Percentiles rank a stretch among this genome's conserved stretches.
phyloP scores from a whole-genome alignment of 352 stramenopile genomes.

The Pythium grandisporangium region DNA sequence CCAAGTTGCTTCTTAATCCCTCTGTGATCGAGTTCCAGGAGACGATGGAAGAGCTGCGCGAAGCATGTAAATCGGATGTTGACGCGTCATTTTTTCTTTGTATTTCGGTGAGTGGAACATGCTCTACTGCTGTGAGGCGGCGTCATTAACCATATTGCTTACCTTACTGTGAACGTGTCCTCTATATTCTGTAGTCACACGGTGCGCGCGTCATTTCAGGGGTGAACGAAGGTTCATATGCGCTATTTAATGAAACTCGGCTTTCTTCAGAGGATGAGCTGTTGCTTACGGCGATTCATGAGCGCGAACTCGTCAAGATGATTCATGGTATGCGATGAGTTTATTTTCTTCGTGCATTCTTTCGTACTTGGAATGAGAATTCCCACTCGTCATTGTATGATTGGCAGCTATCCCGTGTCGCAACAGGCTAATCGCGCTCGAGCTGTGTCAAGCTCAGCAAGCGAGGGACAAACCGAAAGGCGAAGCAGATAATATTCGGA shows the following conservation, averaged over 20 bases:
- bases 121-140: no score
- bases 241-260: constrained; percentile 60
- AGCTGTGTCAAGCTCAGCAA: constrained; percentile 54
- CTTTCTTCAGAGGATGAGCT: constrained; percentile 67
- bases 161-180: no score
- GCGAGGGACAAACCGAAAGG: constrained; percentile 25
- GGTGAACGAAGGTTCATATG: constrained; percentile 49
- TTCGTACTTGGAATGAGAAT: no score
- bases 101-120: constrained; percentile 45
- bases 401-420: constrained; percentile 55
- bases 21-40: constrained; percentile 78
- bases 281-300: constrained; percentile 49
- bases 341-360: no score
- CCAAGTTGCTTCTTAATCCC: constrained; percentile 64
- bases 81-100: constrained; percentile 74
- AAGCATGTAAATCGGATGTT: no score
- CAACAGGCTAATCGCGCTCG: constrained; percentile 57
- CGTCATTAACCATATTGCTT: not conserved
- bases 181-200: constrained; percentile 37
- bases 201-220: constrained; percentile 46
- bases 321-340: constrained; percentile 44
- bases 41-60: constrained; percentile 59
- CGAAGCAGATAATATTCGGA: constrained; percentile 27
- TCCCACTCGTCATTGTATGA: not conserved
- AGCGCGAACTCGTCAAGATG: constrained; percentile 44